These are phyloP conservation scores for Tulasnella sp. DNA, from an alignment of 768 basidiomycete species.

Conservation along the genomic window DNA sequence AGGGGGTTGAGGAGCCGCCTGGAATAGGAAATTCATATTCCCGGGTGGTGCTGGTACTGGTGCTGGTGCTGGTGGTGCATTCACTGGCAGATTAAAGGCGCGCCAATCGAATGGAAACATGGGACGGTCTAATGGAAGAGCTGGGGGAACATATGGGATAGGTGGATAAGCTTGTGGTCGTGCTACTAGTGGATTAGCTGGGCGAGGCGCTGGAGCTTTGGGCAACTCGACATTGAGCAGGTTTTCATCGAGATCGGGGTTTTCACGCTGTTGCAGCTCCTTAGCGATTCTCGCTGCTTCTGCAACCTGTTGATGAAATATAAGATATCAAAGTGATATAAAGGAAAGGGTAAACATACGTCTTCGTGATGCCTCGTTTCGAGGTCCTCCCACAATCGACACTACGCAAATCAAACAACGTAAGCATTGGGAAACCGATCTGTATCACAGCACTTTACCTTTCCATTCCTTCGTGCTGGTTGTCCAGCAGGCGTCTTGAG, in stretches of 20 bases:
- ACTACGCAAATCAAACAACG: slow-evolving; percentile 30
- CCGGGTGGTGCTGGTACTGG: no score
- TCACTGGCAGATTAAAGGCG: no score
- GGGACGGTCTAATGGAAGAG: no score
- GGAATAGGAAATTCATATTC: no score
- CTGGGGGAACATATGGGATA: no score
- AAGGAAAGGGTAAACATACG: slow-evolving; percentile 27
- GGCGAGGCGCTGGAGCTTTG: not conserved
- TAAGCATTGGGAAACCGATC: slow-evolving; percentile 23
- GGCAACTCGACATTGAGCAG: slow-evolving; percentile 41
- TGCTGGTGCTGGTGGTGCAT: no score
- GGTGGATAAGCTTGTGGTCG: no score
- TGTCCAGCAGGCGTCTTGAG: slow-evolving; percentile 5
- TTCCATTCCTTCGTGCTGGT: slow-evolving; percentile 21
- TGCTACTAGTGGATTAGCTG: no score
- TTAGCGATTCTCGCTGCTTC: slow-evolving; percentile 52
- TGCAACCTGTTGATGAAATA: slow-evolving; percentile 41
- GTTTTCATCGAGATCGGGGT: slow-evolving; percentile 51
- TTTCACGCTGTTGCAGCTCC: slow-evolving; percentile 42
- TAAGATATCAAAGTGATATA: not conserved
- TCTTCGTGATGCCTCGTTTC: slow-evolving; percentile 55
- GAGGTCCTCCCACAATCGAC: slow-evolving; percentile 52
- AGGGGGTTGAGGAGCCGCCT: no score
- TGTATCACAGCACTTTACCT: slow-evolving; percentile 10
- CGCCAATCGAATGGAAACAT: no score